Conservation (phyloP, 768 basidiomycete species). For the Tricholoma sp. region DNA sequence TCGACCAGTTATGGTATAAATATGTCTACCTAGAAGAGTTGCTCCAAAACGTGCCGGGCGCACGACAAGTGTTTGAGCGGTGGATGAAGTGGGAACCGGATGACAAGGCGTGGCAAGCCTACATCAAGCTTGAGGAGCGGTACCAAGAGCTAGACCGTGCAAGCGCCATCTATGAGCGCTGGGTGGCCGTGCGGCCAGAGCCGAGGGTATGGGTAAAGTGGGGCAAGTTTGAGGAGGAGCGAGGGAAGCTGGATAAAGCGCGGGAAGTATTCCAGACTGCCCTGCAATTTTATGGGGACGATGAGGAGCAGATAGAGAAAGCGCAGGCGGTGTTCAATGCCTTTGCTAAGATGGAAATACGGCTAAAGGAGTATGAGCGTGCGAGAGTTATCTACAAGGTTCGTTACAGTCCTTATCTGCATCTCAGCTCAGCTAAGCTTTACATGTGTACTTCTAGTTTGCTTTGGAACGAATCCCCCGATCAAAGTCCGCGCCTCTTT, state of each 20-base stretch:
- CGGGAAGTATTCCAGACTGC: conserved; percentile 89
- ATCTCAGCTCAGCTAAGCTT: background rate
- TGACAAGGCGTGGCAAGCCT: conserved; percentile 99
- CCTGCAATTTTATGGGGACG: conserved; percentile 85
- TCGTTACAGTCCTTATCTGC: background rate
- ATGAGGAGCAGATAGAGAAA: conserved; percentile 90
- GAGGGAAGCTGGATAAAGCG: conserved; percentile 64
- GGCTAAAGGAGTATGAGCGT: conserved; percentile 94
- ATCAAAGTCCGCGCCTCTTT: conserved; percentile 83
- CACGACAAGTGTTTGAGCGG: conserved; percentile 95
- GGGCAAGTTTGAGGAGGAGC: conserved; percentile 86
- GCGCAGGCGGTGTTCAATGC: conserved; percentile 91
- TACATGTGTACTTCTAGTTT: conserved; percentile 49
- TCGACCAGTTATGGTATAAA: conserved; percentile 99
- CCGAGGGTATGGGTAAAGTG: conserved; percentile 83
- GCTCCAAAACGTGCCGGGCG: conserved; percentile 91
- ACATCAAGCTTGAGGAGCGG: conserved; percentile 94
- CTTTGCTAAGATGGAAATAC: conserved; percentile 96
- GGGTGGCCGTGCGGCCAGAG: conserved; percentile 73
- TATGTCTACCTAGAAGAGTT: conserved; percentile 98
- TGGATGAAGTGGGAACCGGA: conserved; percentile 99
- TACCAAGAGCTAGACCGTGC: conserved; percentile 91
- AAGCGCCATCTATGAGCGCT: conserved; percentile 88
- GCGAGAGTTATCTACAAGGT: conserved; percentile 98
- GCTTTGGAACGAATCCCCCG: conserved; percentile 90